Evolutionary conservation across 192 early-diverging fungal species (phyloP).

Genomic region (Entomortierella lignicola): DNA sequence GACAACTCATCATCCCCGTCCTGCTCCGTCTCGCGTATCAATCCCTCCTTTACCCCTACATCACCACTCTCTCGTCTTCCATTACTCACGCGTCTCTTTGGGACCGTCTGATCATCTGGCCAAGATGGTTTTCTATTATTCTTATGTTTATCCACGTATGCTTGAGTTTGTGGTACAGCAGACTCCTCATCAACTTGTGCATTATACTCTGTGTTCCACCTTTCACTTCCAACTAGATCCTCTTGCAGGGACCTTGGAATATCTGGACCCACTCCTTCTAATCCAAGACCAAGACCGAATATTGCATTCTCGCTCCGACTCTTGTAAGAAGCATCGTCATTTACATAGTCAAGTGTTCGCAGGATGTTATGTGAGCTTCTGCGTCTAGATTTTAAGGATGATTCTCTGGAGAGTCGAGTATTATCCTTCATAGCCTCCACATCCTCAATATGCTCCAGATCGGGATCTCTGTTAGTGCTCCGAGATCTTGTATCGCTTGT

Average conservation of each 20-base stretch:
- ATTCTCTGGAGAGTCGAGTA: neutral
- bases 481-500: neutral
- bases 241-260: neutral
- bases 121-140: slow-evolving; percentile 3
- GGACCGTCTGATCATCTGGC: slow-evolving; percentile 17
- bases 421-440: slow-evolving; percentile 4
- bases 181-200: slow-evolving; percentile 7
- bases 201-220: neutral
- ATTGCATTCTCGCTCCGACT: slow-evolving; percentile 17
- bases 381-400: slow-evolving; percentile 18
- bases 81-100: slow-evolving; percentile 14
- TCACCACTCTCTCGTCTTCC: slow-evolving; percentile 11
- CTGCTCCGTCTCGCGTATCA: slow-evolving; percentile 7
- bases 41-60: neutral
- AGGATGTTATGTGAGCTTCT: slow-evolving; percentile 32
- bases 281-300: slow-evolving; percentile 19
- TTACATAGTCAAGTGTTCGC: slow-evolving; percentile 4
- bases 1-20: slow-evolving; percentile 47
- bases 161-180: neutral
- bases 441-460: neutral
- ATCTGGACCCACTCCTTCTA: slow-evolving; percentile 2
- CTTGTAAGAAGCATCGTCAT: neutral
- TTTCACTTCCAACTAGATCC: neutral
- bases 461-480: neutral
- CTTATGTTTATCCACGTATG: slow-evolving; percentile 11